Percentiles rank a stretch among this genome's conserved stretches.
Conservation (phyloP, 495 filamentous ascomycete genomes). For the Penicillium canariense region DNA sequence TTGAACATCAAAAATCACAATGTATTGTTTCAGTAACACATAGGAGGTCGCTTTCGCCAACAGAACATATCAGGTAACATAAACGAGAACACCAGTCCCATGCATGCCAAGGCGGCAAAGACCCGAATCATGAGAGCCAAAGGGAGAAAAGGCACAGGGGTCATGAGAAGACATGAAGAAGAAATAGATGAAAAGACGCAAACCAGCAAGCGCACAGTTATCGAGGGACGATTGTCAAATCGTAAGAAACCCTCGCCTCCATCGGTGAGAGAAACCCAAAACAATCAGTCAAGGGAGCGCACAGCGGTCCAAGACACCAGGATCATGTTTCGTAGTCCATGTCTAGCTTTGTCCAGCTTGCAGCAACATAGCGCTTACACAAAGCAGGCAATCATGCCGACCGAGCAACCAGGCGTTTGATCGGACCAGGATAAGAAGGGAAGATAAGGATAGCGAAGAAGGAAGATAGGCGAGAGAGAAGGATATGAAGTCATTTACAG, state of each 20-base stretch:
- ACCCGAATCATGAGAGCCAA: conserved; percentile 38
- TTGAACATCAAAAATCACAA: conserved; percentile 17
- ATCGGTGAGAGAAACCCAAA: conserved; percentile 10
- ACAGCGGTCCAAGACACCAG: conserved; percentile 25
- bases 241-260: conserved; percentile 21
- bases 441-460: conserved; percentile 20
- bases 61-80: conserved; percentile 30
- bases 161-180: conserved; percentile 19
- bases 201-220: conserved; percentile 9
- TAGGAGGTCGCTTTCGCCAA: conserved; percentile 37
- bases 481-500: conserved; percentile 47
- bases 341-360: conserved; percentile 33
- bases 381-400: conserved; percentile 25
- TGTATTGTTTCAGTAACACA: conserved; percentile 32
- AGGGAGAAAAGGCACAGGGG: conserved; percentile 18
- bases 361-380: conserved; percentile 26
- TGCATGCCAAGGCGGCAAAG: conserved; percentile 42
- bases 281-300: conserved; percentile 17
- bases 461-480: conserved; percentile 2
- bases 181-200: conserved; percentile 20
- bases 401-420: conserved; percentile 45
- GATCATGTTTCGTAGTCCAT: conserved; percentile 23
- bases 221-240: conserved; percentile 5
- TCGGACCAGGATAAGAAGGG: conserved; percentile 24
- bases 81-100: conserved; percentile 45